These are phyloP conservation scores for Haplosporangium sp. DNA, from an alignment of 371 early-diverging fungal species.

Conservation along the genomic window DNA sequence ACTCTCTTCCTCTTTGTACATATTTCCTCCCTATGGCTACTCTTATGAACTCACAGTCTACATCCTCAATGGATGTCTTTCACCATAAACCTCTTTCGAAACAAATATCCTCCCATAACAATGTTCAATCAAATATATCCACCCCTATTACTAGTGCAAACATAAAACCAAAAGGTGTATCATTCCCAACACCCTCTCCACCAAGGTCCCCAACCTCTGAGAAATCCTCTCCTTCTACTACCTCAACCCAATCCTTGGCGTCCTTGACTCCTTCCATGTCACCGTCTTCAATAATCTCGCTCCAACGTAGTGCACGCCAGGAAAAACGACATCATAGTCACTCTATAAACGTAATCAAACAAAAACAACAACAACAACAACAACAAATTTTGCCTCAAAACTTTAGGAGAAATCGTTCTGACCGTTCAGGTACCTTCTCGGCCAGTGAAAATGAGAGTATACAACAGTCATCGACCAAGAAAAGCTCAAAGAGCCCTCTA, in stretches of 20 bases:
- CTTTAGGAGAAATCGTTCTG: background rate
- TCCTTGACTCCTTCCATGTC: slow-evolving; percentile 42
- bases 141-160: slow-evolving; percentile 1
- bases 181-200: slow-evolving; percentile 12
- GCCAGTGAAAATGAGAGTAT: background rate
- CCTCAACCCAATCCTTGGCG: slow-evolving; percentile 20
- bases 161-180: background rate
- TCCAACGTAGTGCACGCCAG: slow-evolving; percentile 32
- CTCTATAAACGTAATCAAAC: background rate
- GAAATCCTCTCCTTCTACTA: slow-evolving; percentile 1
- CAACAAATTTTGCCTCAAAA: slow-evolving; percentile 5
- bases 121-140: background rate
- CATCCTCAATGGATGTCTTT: background rate
- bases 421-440: background rate
- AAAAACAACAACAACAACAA: no score
- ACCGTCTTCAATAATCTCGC: slow-evolving; percentile 37
- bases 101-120: background rate
- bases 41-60: background rate
- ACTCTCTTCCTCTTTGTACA: no score
- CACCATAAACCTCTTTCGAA: background rate
- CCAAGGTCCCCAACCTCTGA: slow-evolving; percentile 13
- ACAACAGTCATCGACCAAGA: background rate
- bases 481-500: background rate
- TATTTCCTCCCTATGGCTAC: no score
- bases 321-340: slow-evolving; percentile 23